These are phyloP conservation scores for Russula olivacea DNA, from an alignment of 768 basidiomycete species.

Conservation along the genomic window DNA sequence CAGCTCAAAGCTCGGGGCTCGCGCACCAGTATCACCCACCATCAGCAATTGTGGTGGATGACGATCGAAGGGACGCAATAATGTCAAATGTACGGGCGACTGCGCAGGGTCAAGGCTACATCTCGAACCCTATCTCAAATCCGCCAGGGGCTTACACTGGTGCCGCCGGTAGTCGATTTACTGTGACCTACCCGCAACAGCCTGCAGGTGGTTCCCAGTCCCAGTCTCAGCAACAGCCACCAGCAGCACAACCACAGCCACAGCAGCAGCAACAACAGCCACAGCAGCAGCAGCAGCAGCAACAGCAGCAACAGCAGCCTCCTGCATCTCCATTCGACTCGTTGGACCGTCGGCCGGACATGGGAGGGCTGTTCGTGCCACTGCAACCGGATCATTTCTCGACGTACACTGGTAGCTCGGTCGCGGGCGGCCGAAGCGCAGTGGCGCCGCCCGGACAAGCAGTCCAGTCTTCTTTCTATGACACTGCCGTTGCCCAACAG, in stretches of 20 bases:
- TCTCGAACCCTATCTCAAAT: constrained; percentile 54
- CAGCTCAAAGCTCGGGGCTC: constrained; percentile 58
- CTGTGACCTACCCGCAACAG: constrained; percentile 42
- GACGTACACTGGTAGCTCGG: constrained; percentile 39
- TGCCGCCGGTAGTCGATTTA: constrained; percentile 54
- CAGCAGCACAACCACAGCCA: neutral
- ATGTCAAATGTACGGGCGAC: constrained; percentile 72
- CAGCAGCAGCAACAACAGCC: constrained; percentile 35
- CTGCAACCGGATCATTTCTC: constrained; percentile 80
- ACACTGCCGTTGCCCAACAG: constrained; percentile 47
- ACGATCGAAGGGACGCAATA: constrained; percentile 69
- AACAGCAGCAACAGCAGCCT: constrained; percentile 31
- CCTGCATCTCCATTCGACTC: constrained; percentile 48
- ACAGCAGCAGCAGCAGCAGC: constrained; percentile 32
- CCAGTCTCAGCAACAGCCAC: constrained; percentile 12
- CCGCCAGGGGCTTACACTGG: constrained; percentile 70
- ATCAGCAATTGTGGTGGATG: constrained; percentile 60
- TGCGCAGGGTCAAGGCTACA: constrained; percentile 36
- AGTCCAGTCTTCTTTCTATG: constrained; percentile 64
- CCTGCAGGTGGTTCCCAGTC: constrained; percentile 28
- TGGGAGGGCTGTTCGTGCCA: constrained; percentile 67
- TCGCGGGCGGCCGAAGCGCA: constrained; percentile 35
- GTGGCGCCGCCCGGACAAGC: constrained; percentile 47
- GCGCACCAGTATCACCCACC: constrained; percentile 60
- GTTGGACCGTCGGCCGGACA: constrained; percentile 57